Evolutionary conservation across 768 basidiomycete species (phyloP).

Genomic region (Phanerochaete carnosa): DNA sequence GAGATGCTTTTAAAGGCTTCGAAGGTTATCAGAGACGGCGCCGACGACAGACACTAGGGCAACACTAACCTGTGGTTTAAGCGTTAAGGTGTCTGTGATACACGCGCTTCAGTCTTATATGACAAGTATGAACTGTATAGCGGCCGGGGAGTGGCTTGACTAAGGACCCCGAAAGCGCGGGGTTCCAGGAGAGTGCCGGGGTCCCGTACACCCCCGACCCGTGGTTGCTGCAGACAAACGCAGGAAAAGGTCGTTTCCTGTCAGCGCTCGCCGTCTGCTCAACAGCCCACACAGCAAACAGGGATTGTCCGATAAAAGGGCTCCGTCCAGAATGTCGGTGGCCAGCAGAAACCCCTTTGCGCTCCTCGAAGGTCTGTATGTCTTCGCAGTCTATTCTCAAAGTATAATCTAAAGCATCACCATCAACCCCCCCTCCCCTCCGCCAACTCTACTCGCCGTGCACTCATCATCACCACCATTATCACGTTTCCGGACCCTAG

Average conservation of each 20-base stretch:
- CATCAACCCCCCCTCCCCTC: background rate
- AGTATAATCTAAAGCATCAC: constrained; percentile 3
- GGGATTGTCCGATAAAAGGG: constrained; percentile 39
- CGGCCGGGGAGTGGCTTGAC: constrained; percentile 24
- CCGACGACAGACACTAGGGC: background rate
- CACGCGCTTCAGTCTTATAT: constrained; percentile 19
- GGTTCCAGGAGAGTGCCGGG: constrained; percentile 18
- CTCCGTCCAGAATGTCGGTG: constrained; percentile 86
- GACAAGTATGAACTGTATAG: constrained; percentile 30
- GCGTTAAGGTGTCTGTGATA: constrained; percentile 39
- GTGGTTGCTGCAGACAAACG: constrained; percentile 4
- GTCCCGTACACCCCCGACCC: constrained; percentile 13
- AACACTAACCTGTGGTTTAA: constrained; percentile 57
- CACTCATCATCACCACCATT: constrained; percentile 13
- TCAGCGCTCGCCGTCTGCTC: constrained; percentile 14
- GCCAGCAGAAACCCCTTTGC: constrained; percentile 86
- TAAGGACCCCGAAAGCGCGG: constrained; percentile 16
- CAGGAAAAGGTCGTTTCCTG: constrained; percentile 12
- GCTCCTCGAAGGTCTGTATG: constrained; percentile 62
- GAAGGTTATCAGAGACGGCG: constrained; percentile 17
- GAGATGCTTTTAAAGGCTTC: constrained; percentile 86
- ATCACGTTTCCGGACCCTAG: background rate
- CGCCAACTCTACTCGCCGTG: constrained; percentile 4
- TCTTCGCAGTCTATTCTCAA: background rate
- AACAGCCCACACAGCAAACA: constrained; percentile 20